Base-by-base conservation (phyloP, 805 yeast species). In the Torulaspora indica region DNA sequence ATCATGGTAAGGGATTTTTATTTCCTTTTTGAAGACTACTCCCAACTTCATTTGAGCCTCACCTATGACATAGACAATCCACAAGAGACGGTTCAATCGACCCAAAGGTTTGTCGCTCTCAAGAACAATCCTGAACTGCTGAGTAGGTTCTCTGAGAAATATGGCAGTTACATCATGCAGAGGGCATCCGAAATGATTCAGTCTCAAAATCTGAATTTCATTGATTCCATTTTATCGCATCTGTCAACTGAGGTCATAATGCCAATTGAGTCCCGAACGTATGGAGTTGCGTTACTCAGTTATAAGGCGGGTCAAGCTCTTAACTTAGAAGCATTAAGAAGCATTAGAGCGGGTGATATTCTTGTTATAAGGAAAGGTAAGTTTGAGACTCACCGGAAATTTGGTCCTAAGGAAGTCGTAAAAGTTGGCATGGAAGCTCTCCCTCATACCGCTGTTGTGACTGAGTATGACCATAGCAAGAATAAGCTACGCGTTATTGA, bases 271-370 rank as follows among this genome's bases (percentile, higher is more conserved):
- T 62, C 67, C 29, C 79, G 83, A 53, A 75, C 85, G 0, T 85
- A 70, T 61, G 98, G 98, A 31, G 82, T 54, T 2, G 47, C 61
- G 10, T 36, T 65, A 12, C 44, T 62, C 75, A n/a, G 73, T 76
- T 17, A 73, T 84, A 48, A 89, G 81, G 55, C 63, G 13, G 73
- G 71, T 47, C 73, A 72, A 56, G 74, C 78, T 35, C 69, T 72
- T 5, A 75, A 79, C 5, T 5, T 32, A 24, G 66, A 73, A 12
- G 79, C 76, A 52, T 56, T 67, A 24, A 88, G 79, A 43, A 84
- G 79, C 32, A 76, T 89, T 43, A 73, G 76, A 38, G 82, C 95
- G 0, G 98, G 98, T 47, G 98, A 93, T 63, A 73, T 91, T 8
- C 65, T 88, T 33, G 85, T 88, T 40, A 76, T 88, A 49, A 77